Percentiles rank a stretch among this genome's conserved stretches.
Conservation (phyloP, 768 basidiomycete genomes). For the Suillus fuscotomentosus region DNA sequence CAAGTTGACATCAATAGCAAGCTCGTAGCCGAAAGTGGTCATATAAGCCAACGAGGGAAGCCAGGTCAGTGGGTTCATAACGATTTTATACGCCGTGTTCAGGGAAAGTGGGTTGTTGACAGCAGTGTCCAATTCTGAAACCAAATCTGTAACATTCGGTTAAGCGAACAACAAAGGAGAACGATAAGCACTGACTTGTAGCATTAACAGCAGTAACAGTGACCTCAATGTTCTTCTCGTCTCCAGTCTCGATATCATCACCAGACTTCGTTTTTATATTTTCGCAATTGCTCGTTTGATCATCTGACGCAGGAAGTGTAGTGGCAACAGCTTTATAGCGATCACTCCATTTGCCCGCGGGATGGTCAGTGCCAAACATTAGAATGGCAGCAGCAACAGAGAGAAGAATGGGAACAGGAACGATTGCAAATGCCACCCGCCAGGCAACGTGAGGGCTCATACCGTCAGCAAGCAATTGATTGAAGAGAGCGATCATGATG, state of each 20-base stretch:
- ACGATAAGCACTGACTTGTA: conserved; percentile 5
- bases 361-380: conserved; percentile 52
- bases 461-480: conserved; percentile 34
- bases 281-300: conserved; percentile 14
- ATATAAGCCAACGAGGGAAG: conserved; percentile 52
- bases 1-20: conserved; percentile 54
- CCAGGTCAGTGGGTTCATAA: conserved; percentile 49
- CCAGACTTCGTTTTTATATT: conserved; percentile 17
- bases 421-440: conserved; percentile 53
- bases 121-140: conserved; percentile 41
- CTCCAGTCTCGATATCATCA: conserved; percentile 22
- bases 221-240: conserved; percentile 27
- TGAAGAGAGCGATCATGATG: conserved; percentile 55
- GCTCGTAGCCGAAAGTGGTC: conserved; percentile 57
- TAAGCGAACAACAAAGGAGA: background rate
- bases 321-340: conserved; percentile 40
- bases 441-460: conserved; percentile 45
- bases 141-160: conserved; percentile 13
- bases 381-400: conserved; percentile 39
- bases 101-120: conserved; percentile 44
- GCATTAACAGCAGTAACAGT: conserved; percentile 16
- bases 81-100: conserved; percentile 29
- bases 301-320: conserved; percentile 5
- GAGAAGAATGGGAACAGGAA: conserved; percentile 55
- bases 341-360: conserved; percentile 51